Base-by-base conservation (phyloP, 768 basidiomycete genomes). In the Calocybe indica region DNA sequence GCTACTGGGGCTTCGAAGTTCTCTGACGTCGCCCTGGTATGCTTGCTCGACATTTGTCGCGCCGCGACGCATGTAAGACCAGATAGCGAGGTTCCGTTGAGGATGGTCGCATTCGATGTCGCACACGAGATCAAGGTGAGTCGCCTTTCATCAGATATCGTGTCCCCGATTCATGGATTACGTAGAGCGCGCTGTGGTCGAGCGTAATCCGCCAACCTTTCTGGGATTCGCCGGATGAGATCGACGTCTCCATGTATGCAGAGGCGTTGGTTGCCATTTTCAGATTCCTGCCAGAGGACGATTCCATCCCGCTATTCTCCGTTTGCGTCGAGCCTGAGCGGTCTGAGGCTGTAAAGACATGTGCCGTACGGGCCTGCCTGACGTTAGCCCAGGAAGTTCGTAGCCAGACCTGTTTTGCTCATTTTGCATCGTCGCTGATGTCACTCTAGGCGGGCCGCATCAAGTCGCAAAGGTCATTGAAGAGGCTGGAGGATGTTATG, bases 71-170 rank as follows among this genome's bases (percentile, higher is more conserved):
- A 69, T 60, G 73, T 67, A 56, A 62, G 51, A 40, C 68, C 61
- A 30, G 72, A 75, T 10, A 76, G 74, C 13, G 88, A 91, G 7
- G 57, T 76, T 11, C 79, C 88, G 5, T 57, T 92, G 28, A 74
- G 80, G 12, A 65, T 79, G 11, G 67, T 91, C 30, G 86, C 86
- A 0, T 65, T 69, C 30, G 91, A 94, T 56, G 66, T 89, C 7
- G 87, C 85, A 0, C 82, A 85, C 53, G 91, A 93, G 48, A 73
- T 94, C 51, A 87, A 84, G 76, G 91, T 86, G 54, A 52, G 34
- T 41, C 37, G 37, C 8, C 29, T 22, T 22, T 4, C 22, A 22
- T 22, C 22, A 8, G 13, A 33, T 29, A 12, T 37, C 15, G 30
- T 12, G 30, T 31, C 36, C 31, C 22, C 22, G 1, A 22, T 22